A percentile compares a stretch with the other conserved stretches of the same genome.
These are phyloP conservation scores for Botrytis medusae DNA, from an alignment of 2,329 filamentous ascomycete species.

Conservation along the genomic window DNA sequence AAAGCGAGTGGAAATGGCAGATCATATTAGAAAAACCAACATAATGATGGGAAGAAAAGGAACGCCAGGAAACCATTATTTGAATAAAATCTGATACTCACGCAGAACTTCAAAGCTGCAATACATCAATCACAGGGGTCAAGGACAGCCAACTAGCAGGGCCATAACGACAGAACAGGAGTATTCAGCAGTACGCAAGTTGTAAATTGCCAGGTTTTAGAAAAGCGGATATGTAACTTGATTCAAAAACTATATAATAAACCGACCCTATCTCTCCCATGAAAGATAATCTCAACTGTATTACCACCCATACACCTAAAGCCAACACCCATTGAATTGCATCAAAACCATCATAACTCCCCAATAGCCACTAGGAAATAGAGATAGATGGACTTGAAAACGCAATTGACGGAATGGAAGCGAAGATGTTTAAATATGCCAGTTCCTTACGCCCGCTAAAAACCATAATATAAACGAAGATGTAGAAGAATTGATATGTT, in stretches of 20 bases:
- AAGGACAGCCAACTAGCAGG: no score
- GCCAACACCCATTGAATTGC: not conserved
- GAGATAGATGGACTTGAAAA: constrained; percentile 13
- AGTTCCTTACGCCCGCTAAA: constrained; percentile 18
- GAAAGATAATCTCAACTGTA: constrained; percentile 16
- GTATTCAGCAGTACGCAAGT: not conserved
- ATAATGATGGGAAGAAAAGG: not conserved
- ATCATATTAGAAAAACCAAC: no score
- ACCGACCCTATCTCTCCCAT: constrained; percentile 9
- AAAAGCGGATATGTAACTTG: constrained; percentile 12
- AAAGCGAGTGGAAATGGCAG: not conserved
- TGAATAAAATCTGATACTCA: not conserved
- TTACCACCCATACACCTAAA: constrained; percentile 9
- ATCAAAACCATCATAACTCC: constrained; percentile 11
- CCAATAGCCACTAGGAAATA: not conserved
- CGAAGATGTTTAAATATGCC: constrained; percentile 6
- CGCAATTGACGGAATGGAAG: not conserved
- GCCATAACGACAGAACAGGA: not conserved
- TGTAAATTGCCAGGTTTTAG: not conserved
- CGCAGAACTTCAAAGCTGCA: not conserved
- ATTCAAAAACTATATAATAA: constrained; percentile 1
- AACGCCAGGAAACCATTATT: not conserved
- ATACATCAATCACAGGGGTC: not conserved
- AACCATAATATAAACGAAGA: not conserved
- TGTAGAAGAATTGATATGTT: not conserved